phyloP scores from a whole-genome alignment of 768 basidiomycete species.

The Amanita phalloides region DNA sequence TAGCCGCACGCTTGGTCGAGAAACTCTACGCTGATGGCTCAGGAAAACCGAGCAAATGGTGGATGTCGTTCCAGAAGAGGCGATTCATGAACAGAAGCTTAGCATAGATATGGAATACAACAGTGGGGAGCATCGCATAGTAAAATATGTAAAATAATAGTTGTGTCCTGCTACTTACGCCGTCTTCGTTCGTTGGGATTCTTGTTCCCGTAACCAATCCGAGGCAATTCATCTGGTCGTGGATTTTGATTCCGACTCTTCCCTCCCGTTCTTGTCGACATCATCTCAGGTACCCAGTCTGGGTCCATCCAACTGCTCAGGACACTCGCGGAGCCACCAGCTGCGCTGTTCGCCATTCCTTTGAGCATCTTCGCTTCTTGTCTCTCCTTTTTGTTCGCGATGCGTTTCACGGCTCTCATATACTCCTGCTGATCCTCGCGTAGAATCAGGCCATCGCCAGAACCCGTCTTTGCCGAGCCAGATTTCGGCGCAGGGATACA shows the following conservation, averaged over 20 bases:
- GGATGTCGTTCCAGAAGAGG: slow-evolving; percentile 99
- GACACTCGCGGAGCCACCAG: slow-evolving; percentile 38
- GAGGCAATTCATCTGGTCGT: slow-evolving; percentile 62
- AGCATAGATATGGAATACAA: slow-evolving; percentile 25
- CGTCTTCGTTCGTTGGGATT: slow-evolving; percentile 82
- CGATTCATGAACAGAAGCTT: slow-evolving; percentile 91
- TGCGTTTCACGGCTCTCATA: slow-evolving; percentile 68
- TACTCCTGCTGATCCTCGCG: slow-evolving; percentile 92
- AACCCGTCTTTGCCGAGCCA: slow-evolving; percentile 76
- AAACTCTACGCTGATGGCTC: slow-evolving; percentile 88
- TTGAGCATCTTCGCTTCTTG: slow-evolving; percentile 72
- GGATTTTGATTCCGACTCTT: slow-evolving; percentile 52
- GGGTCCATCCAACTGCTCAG: slow-evolving; percentile 86
- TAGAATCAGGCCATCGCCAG: slow-evolving; percentile 76
- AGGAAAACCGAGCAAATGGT: slow-evolving; percentile 98
- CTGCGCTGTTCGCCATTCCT: slow-evolving; percentile 38
- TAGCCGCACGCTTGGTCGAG: slow-evolving; percentile 78
- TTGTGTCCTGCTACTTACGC: slow-evolving; percentile 32
- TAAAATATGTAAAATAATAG: background rate
- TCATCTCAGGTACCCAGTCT: slow-evolving; percentile 83
- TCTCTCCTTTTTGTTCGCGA: slow-evolving; percentile 61
- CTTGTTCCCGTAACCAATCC: slow-evolving; percentile 76
- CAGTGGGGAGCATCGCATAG: background rate
- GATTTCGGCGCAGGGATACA: slow-evolving; percentile 86
- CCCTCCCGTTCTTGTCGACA: slow-evolving; percentile 54